A percentile compares a stretch with the other conserved stretches of the same genome.
phyloP scores from a whole-genome alignment of 495 filamentous ascomycete genomes.

The Chlorociboria aeruginascens region DNA sequence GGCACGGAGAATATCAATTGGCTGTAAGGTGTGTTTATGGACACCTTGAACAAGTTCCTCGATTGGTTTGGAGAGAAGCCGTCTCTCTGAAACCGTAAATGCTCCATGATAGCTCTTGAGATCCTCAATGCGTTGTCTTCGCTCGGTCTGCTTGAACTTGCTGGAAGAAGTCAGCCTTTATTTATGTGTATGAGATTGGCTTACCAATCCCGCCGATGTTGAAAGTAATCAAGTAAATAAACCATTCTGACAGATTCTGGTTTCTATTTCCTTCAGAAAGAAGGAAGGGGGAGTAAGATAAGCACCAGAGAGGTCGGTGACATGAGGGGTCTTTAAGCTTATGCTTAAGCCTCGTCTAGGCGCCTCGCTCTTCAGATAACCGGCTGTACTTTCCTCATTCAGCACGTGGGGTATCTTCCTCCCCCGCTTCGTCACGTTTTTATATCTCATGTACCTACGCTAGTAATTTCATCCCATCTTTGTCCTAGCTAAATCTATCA shows the following conservation, averaged over 20 bases:
- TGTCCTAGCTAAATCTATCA: too few species aligned
- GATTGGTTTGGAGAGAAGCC: conserved; percentile 62
- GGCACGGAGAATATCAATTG: conserved; percentile 67
- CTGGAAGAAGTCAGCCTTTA: conserved; percentile 31
- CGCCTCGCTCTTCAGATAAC: background rate
- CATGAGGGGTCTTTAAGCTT: background rate
- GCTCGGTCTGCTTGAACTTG: conserved; percentile 66
- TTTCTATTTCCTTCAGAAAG: background rate
- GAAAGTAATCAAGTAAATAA: conserved; percentile 45
- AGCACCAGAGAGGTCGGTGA: background rate
- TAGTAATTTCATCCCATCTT: background rate
- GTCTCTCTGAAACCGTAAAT: conserved; percentile 46
- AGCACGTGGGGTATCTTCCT: background rate
- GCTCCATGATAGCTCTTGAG: conserved; percentile 54
- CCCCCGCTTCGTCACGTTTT: background rate
- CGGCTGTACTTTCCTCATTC: conserved; percentile 9
- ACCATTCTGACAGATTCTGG: conserved; percentile 25
- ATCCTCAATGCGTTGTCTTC: conserved; percentile 51
- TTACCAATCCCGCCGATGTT: conserved; percentile 49
- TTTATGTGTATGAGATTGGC: conserved; percentile 7
- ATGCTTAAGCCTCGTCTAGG: conserved; percentile 1
- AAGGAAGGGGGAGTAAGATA: background rate
- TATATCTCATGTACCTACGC: background rate
- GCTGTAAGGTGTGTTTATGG: conserved; percentile 49
- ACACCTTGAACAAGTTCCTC: conserved; percentile 67